Evolutionary conservation across 768 basidiomycete genomes (phyloP), one percentile per base, ranked within the genome.

Genomic region (Termitomyces heimii): DNA sequence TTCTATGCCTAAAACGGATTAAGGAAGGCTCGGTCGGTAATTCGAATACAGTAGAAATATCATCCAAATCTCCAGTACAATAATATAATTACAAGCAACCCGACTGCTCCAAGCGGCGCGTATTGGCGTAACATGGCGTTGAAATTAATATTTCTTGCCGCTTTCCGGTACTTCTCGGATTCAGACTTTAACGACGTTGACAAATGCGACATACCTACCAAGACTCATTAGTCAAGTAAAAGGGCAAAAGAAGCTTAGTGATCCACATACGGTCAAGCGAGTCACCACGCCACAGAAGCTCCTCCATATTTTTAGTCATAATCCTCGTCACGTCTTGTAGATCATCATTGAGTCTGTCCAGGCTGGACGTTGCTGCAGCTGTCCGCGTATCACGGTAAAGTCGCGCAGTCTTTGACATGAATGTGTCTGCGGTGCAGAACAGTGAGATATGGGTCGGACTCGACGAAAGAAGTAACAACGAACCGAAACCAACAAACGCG

Each of bases 221-320:
- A 48, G 26, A 50, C 57, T 5, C 20, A 26, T 48, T 39, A 24
- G 26, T 9, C 18, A 9, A 45, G 45, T 35, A 16, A 35, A 29
- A 37, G 22, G 54, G 18, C 6, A 44, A 55, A 47, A 22, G 28
- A 50, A 31, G 16, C 12, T 24, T 24, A 14, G 18, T 12, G 40
- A 37, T 24, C 40, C 46, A 75, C 90, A 64, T 67, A 96, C 97
- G 81, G 71, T 99, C 97, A 57, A 99, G 79, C 31, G 93, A 96
- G 70, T 99, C 97, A 28, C 97, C 97, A 70, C 97, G 80, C 97
- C 96, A 98, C 49, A 99, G 74, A 52, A 99, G 76, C 72, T 99
- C 97, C 73, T 99, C 97, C 96, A 99, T 99, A 68, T 99, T 98
- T 78, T 99, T 98, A 9, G 97, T 98, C 97, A 99, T 98, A 72